A percentile compares a stretch with the other conserved stretches of the same genome.
These are phyloP conservation scores for Microdochium paspali DNA, from an alignment of 2,329 filamentous ascomycete genomes.

Conservation along the genomic window DNA sequence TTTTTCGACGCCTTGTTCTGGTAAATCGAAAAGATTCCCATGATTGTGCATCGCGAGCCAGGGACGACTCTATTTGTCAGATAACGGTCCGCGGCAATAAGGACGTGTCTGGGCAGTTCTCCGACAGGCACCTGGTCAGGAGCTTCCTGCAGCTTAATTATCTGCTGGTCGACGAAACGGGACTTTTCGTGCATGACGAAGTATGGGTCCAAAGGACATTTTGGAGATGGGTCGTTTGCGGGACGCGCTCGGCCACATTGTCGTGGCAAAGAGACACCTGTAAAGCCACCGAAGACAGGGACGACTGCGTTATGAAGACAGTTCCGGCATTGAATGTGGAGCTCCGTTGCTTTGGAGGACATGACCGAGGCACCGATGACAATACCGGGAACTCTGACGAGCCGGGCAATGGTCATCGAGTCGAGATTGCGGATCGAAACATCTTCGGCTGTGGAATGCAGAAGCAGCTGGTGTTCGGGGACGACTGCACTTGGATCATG, in stretches of 20 bases:
- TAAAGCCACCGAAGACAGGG: conserved; percentile 74
- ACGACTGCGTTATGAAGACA: conserved; percentile 67
- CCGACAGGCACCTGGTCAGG: conserved; percentile 96
- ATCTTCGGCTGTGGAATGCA: conserved; percentile 85
- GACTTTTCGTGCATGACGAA: conserved; percentile 93
- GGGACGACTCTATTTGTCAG: conserved; percentile 93
- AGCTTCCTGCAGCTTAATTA: conserved; percentile 95
- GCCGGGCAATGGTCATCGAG: conserved; percentile 81
- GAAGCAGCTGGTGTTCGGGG: conserved; percentile 86
- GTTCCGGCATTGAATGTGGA: conserved; percentile 81
- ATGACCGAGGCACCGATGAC: conserved; percentile 96
- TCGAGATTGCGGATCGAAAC: conserved; percentile 92
- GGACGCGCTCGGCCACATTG: conserved; percentile 57
- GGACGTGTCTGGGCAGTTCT: conserved; percentile 86
- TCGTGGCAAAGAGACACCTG: conserved; percentile 75
- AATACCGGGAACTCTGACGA: conserved; percentile 95
- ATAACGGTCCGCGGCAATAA: conserved; percentile 94
- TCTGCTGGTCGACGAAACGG: conserved; percentile 92
- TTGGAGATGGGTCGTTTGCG: conserved; percentile 57
- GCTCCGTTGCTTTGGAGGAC: conserved; percentile 84
- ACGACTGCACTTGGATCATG: conserved; percentile 57
- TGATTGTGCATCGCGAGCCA: conserved; percentile 87
- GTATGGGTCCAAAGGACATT: conserved; percentile 90
- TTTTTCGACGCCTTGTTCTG: conserved; percentile 83
- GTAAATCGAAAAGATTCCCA: conserved; percentile 97